Base-by-base conservation (phyloP, 2,329 filamentous ascomycete species). In the Pyrenophora graminea region DNA sequence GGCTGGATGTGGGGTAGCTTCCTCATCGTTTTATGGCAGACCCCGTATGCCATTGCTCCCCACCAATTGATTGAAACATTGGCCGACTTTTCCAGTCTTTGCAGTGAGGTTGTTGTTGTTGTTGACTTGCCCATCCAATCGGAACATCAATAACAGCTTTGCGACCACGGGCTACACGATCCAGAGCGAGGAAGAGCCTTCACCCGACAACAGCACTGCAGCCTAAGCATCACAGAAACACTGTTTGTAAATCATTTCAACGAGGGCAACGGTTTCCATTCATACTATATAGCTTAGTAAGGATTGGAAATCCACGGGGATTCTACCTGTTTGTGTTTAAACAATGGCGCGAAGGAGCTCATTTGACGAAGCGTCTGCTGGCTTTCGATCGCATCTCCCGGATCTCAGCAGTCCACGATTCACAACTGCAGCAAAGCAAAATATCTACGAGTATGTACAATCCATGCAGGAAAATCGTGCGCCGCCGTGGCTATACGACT, bases 351-450 rank as follows among this genome's bases (percentile, higher is more conserved):
- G 56, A 48, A 56, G 50, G 15, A 64, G 53, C 30, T 65, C 62
- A 6, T 67, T 66, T 18, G 58, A 68, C 4, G 58, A 68, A 45
- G 62, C 60, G 13, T 64, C 67, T 13, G 59, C 58, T 33, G 62
- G 62, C 8, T 87, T 84, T 63, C 81, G 85, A 49, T 74, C 82
- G 48, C 81, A 84, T 64, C 75, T 89, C 12, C 86, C 85, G 0
- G 85, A 89, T 62, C 77, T 89, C 43, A 79, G 63, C 58, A 78
- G 75, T 23, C 80, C 82, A 12, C 82, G 86, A 31, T 89, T 89
- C 73, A 82, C 79, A 17, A 78, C 78, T 3, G 85, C 88, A 74
- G 79, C 83, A 52, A 77, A 79, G 45, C 85, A 88, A 66, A 79
- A 86, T 66, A 79, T 83, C 3, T 80, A 85, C 49, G 79, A 82